Percentiles rank a stretch among this genome's conserved stretches.
Evolutionary conservation across 768 basidiomycete species (phyloP).

Genomic region (Tylopilus intermedius): DNA sequence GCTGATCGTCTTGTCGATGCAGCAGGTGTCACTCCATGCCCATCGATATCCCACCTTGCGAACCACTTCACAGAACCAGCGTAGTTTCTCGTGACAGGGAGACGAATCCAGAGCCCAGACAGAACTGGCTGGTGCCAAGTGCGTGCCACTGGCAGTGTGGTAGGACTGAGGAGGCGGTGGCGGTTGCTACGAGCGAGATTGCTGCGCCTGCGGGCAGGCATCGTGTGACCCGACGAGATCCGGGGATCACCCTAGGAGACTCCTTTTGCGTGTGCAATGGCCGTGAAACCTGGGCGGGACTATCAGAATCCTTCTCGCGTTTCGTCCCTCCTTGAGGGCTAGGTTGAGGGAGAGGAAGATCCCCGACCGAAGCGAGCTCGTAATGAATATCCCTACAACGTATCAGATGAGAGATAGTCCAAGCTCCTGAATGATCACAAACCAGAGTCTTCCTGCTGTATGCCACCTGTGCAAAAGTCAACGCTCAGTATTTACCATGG

Average conservation of each 20-base stretch:
- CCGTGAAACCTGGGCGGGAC: slow-evolving; percentile 26
- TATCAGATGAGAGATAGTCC: neutral
- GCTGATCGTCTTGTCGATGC: too few relatives aligned
- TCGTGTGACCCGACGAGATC: slow-evolving; percentile 34
- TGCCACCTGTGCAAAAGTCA: slow-evolving; percentile 36
- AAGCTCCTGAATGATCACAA: slow-evolving; percentile 9
- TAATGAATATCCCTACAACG: slow-evolving; percentile 61
- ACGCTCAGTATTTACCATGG: too few relatives aligned
- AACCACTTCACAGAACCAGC: too few relatives aligned
- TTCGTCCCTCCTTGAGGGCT: slow-evolving; percentile 52
- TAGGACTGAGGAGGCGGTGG: slow-evolving; percentile 18
- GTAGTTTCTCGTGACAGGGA: too few relatives aligned
- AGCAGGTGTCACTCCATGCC: too few relatives aligned
- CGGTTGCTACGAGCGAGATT: slow-evolving; percentile 8
- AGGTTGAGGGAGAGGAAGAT: slow-evolving; percentile 58
- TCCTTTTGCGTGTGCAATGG: slow-evolving; percentile 11
- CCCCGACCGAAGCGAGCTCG: slow-evolving; percentile 66
- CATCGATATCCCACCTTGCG: too few relatives aligned
- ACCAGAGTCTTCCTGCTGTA: slow-evolving; percentile 47
- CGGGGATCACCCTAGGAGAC: slow-evolving; percentile 27
- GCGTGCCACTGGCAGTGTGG: slow-evolving; percentile 5
- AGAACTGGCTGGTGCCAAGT: too few relatives aligned
- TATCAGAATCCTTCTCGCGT: slow-evolving; percentile 59
- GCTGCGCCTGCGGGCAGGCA: slow-evolving; percentile 9
- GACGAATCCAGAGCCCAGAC: too few relatives aligned